phyloP scores from a whole-genome alignment of 2,329 filamentous ascomycete genomes.

The Purpureocillium lavendulum region DNA sequence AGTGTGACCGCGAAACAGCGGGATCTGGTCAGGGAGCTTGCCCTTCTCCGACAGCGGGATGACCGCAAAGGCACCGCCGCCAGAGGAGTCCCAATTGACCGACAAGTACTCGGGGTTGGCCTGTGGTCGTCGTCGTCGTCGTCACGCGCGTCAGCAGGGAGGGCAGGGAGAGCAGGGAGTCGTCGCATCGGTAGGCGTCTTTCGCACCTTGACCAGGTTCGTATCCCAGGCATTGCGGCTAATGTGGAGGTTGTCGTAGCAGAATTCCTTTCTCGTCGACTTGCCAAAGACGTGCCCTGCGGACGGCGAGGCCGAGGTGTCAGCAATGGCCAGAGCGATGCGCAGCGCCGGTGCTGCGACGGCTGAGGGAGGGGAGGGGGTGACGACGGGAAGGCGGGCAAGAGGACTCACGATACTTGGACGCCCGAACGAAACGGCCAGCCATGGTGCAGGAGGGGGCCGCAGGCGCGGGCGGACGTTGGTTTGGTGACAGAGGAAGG shows the following conservation, averaged over 20 bases:
- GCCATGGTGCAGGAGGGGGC: conserved; percentile 35
- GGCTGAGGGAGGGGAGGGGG: neutral
- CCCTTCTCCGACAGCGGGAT: conserved; percentile 85
- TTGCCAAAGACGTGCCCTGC: conserved; percentile 97
- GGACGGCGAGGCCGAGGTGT: neutral
- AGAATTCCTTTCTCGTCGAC: conserved; percentile 90
- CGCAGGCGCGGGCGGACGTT: conserved; percentile 6
- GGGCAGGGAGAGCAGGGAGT: neutral
- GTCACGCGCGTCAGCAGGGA: neutral
- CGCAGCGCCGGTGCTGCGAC: neutral
- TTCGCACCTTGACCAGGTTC: conserved; percentile 85
- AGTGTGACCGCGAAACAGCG: conserved; percentile 92
- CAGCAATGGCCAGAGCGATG: no score
- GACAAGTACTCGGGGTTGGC: conserved; percentile 93
- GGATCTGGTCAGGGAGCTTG: conserved; percentile 84
- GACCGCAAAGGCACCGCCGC: conserved; percentile 93
- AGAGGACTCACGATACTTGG: conserved; percentile 54
- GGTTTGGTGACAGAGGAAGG: neutral
- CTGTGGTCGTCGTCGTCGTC: conserved; percentile 33
- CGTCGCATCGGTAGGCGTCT: neutral
- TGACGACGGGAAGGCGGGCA: conserved; percentile 1
- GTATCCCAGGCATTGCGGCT: conserved; percentile 99
- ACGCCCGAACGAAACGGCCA: conserved; percentile 59
- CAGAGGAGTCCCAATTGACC: conserved; percentile 97
- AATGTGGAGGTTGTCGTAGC: conserved; percentile 96